A percentile compares a stretch with the other conserved stretches of the same genome.
phyloP scores from a whole-genome alignment of 129 eudicot species.

The Artemisia tridentata region DNA sequence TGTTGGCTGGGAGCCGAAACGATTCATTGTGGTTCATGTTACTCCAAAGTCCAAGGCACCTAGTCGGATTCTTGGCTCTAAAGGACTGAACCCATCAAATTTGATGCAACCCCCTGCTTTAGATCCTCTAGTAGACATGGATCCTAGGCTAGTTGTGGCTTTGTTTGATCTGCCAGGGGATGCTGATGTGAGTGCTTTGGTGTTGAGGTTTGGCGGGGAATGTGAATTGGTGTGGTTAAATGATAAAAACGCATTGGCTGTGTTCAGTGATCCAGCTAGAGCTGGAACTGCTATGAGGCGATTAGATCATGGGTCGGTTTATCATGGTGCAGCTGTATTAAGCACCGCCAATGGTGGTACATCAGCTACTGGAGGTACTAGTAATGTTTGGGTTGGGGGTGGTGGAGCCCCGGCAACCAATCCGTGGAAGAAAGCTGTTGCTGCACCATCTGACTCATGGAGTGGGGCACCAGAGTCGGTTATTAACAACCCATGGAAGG shows the following conservation, averaged over 20 bases:
- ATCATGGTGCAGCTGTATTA: conserved; percentile 66
- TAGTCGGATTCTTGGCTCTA: no score
- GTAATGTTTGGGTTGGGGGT: conserved; percentile 62
- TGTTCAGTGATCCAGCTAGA: conserved; percentile 84
- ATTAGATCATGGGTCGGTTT: conserved; percentile 83
- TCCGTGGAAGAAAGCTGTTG: conserved; percentile 80
- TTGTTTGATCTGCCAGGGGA: no score
- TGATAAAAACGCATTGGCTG: conserved; percentile 31
- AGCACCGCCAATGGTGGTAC: conserved; percentile 28
- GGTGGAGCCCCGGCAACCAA: conserved; percentile 29
- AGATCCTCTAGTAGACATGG: no score
- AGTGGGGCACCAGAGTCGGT: conserved; percentile 52
- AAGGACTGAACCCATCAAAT: no score
- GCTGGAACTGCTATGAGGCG: conserved; percentile 99
- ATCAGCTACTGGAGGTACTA: conserved; percentile 26
- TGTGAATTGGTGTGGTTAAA: no score
- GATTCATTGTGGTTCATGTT: no score
- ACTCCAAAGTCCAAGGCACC: no score
- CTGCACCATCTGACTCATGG: conserved; percentile 52
- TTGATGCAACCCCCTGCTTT: no score
- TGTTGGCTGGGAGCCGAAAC: no score
- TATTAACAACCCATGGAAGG: conserved; percentile 37
- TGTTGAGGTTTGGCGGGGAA: no score
- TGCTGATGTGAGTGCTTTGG: no score
- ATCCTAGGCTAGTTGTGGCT: no score